A percentile compares a stretch with the other conserved stretches of the same genome.
These are phyloP conservation scores for Gossypium herbaceum DNA, from an alignment of 345 rosid genomes.

Conservation along the genomic window DNA sequence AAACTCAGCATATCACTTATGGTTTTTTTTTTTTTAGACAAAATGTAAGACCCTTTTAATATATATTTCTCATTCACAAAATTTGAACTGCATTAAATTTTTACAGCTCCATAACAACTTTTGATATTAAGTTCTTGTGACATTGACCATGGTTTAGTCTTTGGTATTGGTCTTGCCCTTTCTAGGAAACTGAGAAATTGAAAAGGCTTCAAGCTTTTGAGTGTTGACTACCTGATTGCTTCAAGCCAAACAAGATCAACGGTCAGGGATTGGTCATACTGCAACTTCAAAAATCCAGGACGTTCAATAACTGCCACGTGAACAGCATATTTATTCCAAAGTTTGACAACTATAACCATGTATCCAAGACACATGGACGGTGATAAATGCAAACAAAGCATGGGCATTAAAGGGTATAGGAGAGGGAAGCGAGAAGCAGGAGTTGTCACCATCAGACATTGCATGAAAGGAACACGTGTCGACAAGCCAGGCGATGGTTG, in stretches of 20 bases:
- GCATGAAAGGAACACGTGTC: slow-evolving; percentile 31
- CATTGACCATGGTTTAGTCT: neutral
- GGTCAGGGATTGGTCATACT: slow-evolving; percentile 34
- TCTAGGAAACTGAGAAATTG: neutral
- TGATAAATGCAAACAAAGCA: neutral
- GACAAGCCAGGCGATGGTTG: slow-evolving; percentile 1
- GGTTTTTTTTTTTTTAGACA: too few relatives aligned
- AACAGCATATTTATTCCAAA: neutral
- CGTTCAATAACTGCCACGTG: neutral
- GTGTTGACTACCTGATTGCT: slow-evolving; percentile 2
- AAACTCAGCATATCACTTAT: too few relatives aligned
- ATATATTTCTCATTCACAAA: too few relatives aligned
- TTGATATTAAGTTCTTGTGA: too few relatives aligned
- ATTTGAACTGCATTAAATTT: too few relatives aligned
- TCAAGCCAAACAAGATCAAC: slow-evolving; percentile 22
- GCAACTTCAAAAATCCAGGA: neutral
- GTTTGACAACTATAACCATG: slow-evolving; percentile 14
- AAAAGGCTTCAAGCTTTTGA: neutral
- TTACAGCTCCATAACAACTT: too few relatives aligned
- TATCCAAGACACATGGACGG: neutral
- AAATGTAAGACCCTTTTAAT: too few relatives aligned
- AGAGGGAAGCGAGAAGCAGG: neutral
- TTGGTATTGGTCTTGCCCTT: neutral
- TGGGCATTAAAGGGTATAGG: neutral
- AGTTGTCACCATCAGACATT: slow-evolving; percentile 25